Evolutionary conservation across 2,329 filamentous ascomycete species (phyloP), one percentile per base, ranked within the genome.

Genomic region (Clonostachys byssicola): DNA sequence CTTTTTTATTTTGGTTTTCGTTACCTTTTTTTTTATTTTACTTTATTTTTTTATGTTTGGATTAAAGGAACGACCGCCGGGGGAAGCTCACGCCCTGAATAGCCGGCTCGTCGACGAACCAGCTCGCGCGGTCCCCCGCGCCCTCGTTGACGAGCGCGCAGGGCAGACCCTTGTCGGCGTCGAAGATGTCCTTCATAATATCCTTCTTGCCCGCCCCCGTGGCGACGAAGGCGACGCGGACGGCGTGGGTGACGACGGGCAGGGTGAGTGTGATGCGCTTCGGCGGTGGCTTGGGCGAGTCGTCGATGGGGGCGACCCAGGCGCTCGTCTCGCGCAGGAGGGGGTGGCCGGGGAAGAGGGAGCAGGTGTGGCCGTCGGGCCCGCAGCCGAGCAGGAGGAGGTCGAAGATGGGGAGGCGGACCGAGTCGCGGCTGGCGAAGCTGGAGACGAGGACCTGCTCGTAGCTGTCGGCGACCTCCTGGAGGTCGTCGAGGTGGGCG

Each of bases 321-420:
- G 92, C 90, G 59, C 85, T 86, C 35, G 81, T 81, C 73, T 97
- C 92, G 54, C 91, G 84, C 55, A 97, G 79, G 46, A 97, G 79
- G 49, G 86, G 81, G 64, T 96, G 92, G 47, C 86, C 87, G 6
- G 94, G 94, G 76, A 99, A 99, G 45, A 99, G 76, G 58, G 88
- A 94, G 83, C 94, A 97, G 34, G 94, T 97, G 73, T 99, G 94
- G 45, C 94, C 94, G 66, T 97, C 94, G 13, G 94, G 92, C 0
- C 94, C 94, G 65, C 89, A 95, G 59, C 94, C 94, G 40, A 99
- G 83, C 40, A 99, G 81, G 47, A 99, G 77, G 46, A 99, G 81
- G 66, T 99, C 94, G 67, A 97, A 99, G 61, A 96, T 88, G 56
- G 94, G 94, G 42, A 96, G 77, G 68, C 90, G 92, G 65, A 99